Evolutionary conservation across 2,329 filamentous ascomycete genomes (phyloP).

Genomic region (Microcyclosporella mali): DNA sequence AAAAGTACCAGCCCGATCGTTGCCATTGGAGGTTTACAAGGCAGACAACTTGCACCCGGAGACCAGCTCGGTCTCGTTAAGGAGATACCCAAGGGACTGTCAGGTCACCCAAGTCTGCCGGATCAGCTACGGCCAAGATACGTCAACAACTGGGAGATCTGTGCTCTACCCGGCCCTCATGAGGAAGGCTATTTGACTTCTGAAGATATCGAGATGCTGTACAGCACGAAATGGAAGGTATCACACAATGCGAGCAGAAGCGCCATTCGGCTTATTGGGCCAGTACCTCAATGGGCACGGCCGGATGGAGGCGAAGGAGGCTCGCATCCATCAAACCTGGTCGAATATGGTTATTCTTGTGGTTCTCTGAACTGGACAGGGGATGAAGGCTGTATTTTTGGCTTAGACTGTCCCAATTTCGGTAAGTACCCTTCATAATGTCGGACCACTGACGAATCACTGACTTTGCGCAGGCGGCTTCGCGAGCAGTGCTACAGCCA

Average conservation of each 20-base stretch:
- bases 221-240: slow-evolving; percentile 53
- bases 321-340: slow-evolving; percentile 48
- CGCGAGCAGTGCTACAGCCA: slow-evolving; percentile 50
- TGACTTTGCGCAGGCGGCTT: slow-evolving; percentile 42
- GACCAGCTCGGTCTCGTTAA: slow-evolving; percentile 46
- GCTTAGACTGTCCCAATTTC: slow-evolving; percentile 54
- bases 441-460: too few relatives aligned
- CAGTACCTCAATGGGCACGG: slow-evolving; percentile 54
- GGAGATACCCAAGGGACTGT: slow-evolving; percentile 32
- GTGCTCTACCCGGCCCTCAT: slow-evolving; percentile 52
- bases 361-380: slow-evolving; percentile 57
- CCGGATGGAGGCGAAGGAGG: slow-evolving; percentile 58
- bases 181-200: slow-evolving; percentile 48
- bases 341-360: slow-evolving; percentile 55
- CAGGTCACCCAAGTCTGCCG: slow-evolving; percentile 37
- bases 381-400: slow-evolving; percentile 56
- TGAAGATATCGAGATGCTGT: slow-evolving; percentile 53
- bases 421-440: slow-evolving; percentile 20
- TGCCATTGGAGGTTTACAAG: slow-evolving; percentile 55
- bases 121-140: slow-evolving; percentile 45
- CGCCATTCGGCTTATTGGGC: slow-evolving; percentile 55
- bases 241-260: slow-evolving; percentile 56
- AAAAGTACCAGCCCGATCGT: slow-evolving; percentile 55
- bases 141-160: slow-evolving; percentile 46
- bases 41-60: slow-evolving; percentile 49